Evolutionary conservation across 2,329 filamentous ascomycete species (phyloP).

Genomic region (Penicillium sp.): DNA sequence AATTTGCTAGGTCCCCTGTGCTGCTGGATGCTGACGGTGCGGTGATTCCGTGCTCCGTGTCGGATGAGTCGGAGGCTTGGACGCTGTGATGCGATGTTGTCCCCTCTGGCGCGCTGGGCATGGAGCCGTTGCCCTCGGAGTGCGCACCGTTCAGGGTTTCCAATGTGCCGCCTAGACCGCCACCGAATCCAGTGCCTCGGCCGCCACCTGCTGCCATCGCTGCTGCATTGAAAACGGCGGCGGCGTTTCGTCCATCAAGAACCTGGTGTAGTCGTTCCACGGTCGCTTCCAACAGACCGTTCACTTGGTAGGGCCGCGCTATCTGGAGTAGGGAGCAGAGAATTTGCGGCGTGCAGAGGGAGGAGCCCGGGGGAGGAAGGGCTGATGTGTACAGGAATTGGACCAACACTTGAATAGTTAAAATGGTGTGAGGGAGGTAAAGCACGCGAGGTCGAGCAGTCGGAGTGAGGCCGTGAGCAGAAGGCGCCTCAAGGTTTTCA

Average conservation of each 20-base stretch:
- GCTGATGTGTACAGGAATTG: conserved; percentile 93
- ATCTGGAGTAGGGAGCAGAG: conserved; percentile 93
- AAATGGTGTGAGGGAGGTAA: conserved; percentile 87
- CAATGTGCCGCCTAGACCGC: conserved; percentile 49
- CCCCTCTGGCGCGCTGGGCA: conserved; percentile 21
- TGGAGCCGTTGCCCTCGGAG: conserved; percentile 23
- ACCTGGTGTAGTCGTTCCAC: conserved; percentile 86
- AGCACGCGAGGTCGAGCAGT: conserved; percentile 75
- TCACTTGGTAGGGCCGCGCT: conserved; percentile 86
- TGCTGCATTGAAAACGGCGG: conserved; percentile 95
- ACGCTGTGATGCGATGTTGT: conserved; percentile 28
- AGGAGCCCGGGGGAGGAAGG: conserved; percentile 71
- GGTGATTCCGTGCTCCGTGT: conserved; percentile 36
- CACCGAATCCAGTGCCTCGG: conserved; percentile 70
- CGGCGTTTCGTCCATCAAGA: conserved; percentile 89
- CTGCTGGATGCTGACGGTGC: conserved; percentile 31
- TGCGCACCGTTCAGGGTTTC: conserved; percentile 43
- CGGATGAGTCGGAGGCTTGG: conserved; percentile 38
- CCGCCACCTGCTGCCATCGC: conserved; percentile 97
- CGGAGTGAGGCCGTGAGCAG: conserved; percentile 54
- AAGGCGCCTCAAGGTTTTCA: conserved; percentile 52
- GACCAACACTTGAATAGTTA: conserved; percentile 84
- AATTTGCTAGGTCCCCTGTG: conserved; percentile 23
- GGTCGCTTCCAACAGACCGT: conserved; percentile 87
- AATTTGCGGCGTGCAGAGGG: conserved; percentile 88